These are phyloP conservation scores for Cladobotryum mycophilum DNA, from an alignment of 2,329 filamentous ascomycete species.

Conservation along the genomic window DNA sequence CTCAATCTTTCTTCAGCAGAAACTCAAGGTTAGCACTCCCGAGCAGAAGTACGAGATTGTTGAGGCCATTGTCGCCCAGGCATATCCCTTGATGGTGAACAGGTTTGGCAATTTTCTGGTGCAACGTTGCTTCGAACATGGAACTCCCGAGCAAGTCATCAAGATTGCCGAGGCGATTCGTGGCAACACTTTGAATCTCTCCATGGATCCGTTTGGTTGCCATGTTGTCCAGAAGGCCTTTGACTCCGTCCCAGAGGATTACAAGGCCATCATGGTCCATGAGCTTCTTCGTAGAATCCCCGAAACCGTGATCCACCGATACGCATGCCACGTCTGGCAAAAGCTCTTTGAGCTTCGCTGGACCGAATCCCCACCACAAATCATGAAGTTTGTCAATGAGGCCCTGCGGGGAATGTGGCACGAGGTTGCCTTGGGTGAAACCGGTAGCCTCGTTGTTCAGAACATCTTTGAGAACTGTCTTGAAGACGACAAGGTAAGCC, in stretches of 20 bases:
- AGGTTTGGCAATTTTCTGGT: constrained; percentile 98
- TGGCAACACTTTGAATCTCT: constrained; percentile 86
- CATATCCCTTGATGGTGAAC: constrained; percentile 95
- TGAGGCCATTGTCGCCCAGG: constrained; percentile 89
- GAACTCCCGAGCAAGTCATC: constrained; percentile 87
- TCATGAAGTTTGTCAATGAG: constrained; percentile 98
- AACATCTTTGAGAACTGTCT: constrained; percentile 99
- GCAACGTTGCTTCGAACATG: constrained; percentile 97
- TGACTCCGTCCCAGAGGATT: constrained; percentile 93
- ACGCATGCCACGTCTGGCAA: constrained; percentile 99
- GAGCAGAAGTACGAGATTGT: constrained; percentile 98
- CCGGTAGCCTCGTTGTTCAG: constrained; percentile 94
- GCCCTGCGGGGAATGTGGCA: constrained; percentile 96
- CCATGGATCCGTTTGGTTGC: constrained; percentile 98
- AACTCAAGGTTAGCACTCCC: constrained; percentile 89
- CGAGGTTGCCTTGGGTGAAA: constrained; percentile 93
- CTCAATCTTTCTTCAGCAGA: constrained; percentile 97
- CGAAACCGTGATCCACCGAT: constrained; percentile 96
- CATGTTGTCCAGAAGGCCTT: constrained; percentile 99
- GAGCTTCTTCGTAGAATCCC: constrained; percentile 91
- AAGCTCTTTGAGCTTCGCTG: constrained; percentile 97
- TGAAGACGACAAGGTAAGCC: constrained; percentile 90
- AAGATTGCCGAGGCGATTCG: constrained; percentile 92
- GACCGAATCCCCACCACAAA: constrained; percentile 89
- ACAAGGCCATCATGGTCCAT: constrained; percentile 98